Conservation (phyloP, 768 basidiomycete genomes). For the Boletellus sp. region DNA sequence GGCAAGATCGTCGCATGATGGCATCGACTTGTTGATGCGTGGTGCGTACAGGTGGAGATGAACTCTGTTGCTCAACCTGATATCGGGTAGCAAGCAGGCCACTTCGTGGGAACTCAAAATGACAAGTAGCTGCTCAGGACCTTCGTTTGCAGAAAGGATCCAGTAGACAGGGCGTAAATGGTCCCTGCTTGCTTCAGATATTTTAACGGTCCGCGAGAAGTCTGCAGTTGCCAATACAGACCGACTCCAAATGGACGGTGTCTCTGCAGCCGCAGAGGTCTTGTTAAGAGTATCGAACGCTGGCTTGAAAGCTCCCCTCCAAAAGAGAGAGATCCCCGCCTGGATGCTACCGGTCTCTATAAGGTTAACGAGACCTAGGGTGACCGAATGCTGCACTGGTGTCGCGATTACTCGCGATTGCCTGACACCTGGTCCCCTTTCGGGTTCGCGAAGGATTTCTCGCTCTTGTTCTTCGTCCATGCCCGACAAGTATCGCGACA, state of each 20-base stretch:
- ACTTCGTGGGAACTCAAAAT: no score
- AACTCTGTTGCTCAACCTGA: no score
- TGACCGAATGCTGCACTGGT: constrained; percentile 15
- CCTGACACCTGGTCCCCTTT: background rate
- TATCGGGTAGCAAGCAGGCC: no score
- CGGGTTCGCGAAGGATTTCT: background rate
- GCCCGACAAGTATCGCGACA: background rate
- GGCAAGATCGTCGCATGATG: no score
- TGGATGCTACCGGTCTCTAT: constrained; percentile 27
- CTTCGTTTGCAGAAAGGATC: no score
- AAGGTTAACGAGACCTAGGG: background rate
- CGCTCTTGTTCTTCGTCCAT: background rate
- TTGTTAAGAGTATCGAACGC: constrained; percentile 9
- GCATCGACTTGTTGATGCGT: no score
- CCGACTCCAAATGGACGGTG: constrained; percentile 17
- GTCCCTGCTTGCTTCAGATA: no score
- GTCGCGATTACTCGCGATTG: constrained; percentile 26
- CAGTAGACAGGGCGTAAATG: no score
- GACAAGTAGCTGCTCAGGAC: no score
- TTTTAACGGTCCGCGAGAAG: constrained; percentile 3
- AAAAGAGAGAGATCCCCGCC: background rate
- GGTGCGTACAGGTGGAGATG: no score
- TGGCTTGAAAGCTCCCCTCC: constrained; percentile 12
- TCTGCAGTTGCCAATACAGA: constrained; percentile 14
- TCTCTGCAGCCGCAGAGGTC: constrained; percentile 10